Conservation (phyloP, 1,284 basidiomycete species). For the Leccinum pallidistipes region DNA sequence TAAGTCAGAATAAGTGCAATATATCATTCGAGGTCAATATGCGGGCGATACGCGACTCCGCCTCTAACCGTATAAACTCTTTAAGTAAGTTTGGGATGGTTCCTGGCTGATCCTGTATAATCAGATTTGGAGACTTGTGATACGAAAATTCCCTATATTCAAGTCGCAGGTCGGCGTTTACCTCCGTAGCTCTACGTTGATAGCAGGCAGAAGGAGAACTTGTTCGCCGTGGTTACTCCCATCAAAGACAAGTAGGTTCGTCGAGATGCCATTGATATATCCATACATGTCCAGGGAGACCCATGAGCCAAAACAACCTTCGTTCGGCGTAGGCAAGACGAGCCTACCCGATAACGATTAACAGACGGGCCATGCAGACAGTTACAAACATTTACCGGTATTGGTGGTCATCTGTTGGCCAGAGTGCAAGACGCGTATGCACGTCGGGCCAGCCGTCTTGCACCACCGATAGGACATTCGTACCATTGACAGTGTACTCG, state of each 20-base stretch:
- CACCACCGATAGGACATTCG: slow-evolving; percentile 24
- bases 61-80: neutral
- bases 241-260: slow-evolving; percentile 19
- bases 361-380: neutral
- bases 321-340: slow-evolving; percentile 10
- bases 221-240: neutral
- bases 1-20: neutral
- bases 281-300: slow-evolving; percentile 22
- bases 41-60: neutral
- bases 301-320: slow-evolving; percentile 26
- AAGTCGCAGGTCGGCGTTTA: neutral
- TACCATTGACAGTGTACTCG: slow-evolving; percentile 21
- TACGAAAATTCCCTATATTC: neutral
- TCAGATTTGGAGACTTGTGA: neutral
- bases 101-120: neutral
- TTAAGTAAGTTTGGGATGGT: neutral
- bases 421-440: slow-evolving; percentile 18
- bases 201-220: slow-evolving; percentile 19
- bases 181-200: slow-evolving; percentile 9
- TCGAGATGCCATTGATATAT: slow-evolving; percentile 27
- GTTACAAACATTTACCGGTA: slow-evolving; percentile 15
- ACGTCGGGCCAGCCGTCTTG: slow-evolving; percentile 4
- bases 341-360: slow-evolving; percentile 8
- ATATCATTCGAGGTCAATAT: neutral
- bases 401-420: slow-evolving; percentile 18